Evolutionary conservation across 1,139 yeast genomes (phyloP).

Genomic region (Pichia sp.): DNA sequence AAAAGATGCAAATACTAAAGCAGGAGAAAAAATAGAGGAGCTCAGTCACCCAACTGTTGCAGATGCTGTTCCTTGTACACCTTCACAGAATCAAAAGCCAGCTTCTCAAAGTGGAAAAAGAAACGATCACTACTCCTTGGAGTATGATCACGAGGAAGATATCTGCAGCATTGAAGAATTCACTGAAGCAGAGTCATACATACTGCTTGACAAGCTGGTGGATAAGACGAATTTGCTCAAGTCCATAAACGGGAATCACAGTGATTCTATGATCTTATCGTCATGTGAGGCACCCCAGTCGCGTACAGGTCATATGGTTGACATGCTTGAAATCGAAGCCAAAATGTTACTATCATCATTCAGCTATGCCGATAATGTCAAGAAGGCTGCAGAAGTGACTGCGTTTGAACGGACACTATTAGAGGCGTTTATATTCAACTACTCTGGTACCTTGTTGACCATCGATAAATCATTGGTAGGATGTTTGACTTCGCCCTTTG

Average conservation of each 20-base stretch:
- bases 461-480: slow-evolving; percentile 25
- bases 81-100: neutral
- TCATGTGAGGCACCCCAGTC: neutral
- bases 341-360: neutral
- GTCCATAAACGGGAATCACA: neutral
- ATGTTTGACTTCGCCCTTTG: slow-evolving; percentile 30
- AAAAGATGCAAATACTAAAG: neutral
- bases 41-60: too few relatives aligned
- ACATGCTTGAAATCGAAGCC: slow-evolving; percentile 1
- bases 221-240: slow-evolving; percentile 6
- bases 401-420: slow-evolving; percentile 29
- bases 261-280: neutral
- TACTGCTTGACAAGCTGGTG: slow-evolving; percentile 6
- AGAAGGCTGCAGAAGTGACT: neutral
- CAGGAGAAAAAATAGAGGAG: neutral
- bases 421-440: slow-evolving; percentile 30
- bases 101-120: neutral
- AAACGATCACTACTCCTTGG: neutral
- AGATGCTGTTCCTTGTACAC: too few relatives aligned
- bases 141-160: neutral
- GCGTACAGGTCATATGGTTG: neutral
- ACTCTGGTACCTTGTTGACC: slow-evolving; percentile 28
- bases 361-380: neutral
- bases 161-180: neutral
- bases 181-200: slow-evolving; percentile 2